These are phyloP conservation scores for Oldenlandia corymbosa DNA, from an alignment of 257 asterid genomes.

Conservation along the genomic window DNA sequence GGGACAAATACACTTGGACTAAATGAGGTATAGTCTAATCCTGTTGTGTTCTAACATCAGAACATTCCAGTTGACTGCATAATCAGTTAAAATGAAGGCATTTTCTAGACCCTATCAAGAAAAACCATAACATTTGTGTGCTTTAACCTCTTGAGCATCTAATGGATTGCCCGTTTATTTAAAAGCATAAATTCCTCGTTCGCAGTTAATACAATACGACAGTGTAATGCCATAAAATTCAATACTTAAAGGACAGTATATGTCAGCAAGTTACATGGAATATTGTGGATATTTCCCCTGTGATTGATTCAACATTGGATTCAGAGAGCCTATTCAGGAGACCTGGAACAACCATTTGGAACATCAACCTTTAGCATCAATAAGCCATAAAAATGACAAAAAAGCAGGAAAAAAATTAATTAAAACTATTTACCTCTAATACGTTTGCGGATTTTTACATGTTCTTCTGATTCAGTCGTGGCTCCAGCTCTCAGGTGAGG, in stretches of 20 bases:
- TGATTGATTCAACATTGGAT: slow-evolving; percentile 71
- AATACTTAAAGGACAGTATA: slow-evolving; percentile 3
- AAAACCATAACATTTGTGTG: neutral
- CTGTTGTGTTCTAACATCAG: neutral
- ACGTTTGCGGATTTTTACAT: slow-evolving; percentile 61
- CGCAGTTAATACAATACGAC: neutral
- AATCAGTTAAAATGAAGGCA: neutral
- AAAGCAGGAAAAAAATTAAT: slow-evolving; percentile 6
- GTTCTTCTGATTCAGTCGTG: slow-evolving; percentile 58
- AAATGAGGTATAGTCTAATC: neutral
- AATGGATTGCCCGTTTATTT: neutral
- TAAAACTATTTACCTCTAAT: slow-evolving; percentile 49
- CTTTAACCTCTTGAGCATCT: neutral
- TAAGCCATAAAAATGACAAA: slow-evolving; percentile 1
- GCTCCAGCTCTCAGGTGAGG: slow-evolving; percentile 60
- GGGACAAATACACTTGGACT: neutral
- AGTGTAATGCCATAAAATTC: neutral
- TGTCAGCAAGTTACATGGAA: slow-evolving; percentile 40
- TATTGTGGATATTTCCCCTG: slow-evolving; percentile 53
- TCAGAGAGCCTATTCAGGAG: slow-evolving; percentile 78
- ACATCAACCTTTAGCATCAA: slow-evolving; percentile 13
- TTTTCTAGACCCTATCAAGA: slow-evolving; percentile 1
- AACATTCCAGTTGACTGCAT: neutral
- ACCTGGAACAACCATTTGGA: slow-evolving; percentile 43
- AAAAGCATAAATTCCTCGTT: neutral